Conservation (phyloP, 106 monocot genomes). For the Apostasia ramifera region DNA sequence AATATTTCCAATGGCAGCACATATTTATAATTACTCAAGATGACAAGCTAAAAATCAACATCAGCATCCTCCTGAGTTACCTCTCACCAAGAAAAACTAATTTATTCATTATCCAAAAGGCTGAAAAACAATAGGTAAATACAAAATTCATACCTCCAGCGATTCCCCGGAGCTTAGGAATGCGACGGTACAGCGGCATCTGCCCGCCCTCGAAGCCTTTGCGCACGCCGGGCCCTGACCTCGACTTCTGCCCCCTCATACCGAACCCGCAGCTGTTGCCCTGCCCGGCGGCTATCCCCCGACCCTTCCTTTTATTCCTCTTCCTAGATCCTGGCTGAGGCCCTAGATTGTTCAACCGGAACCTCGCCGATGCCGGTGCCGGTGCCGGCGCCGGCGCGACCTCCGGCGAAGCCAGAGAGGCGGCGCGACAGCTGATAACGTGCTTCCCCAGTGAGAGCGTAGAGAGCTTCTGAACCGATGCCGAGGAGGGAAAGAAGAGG, state of each 20-base stretch:
- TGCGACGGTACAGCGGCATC: conserved; percentile 85
- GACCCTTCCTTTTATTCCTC: conserved; percentile 77
- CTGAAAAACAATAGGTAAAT: not conserved
- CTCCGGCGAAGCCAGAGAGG: not conserved
- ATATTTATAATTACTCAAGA: no score
- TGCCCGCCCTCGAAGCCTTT: conserved; percentile 95
- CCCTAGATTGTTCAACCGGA: conserved; percentile 79
- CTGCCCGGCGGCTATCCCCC: conserved; percentile 87
- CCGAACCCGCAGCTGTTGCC: conserved; percentile 93
- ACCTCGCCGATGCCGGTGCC: conserved; percentile 14
- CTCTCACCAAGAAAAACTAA: no score
- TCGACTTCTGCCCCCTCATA: conserved; percentile 95
- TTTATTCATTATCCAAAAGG: no score
- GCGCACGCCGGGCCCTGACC: conserved; percentile 81
- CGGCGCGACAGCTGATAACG: not conserved
- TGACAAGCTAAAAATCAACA: no score
- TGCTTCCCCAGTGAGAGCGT: not conserved
- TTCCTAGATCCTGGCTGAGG: conserved; percentile 85
- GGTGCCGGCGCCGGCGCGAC: not conserved
- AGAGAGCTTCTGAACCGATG: not conserved
- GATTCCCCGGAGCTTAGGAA: conserved; percentile 92
- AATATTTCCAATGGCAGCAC: no score
- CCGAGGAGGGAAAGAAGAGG: not conserved
- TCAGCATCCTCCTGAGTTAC: no score
- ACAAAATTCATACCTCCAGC: conserved; percentile 64